Base-by-base conservation (phyloP, 208 protist genomes). In the Trypanosoma rangeli region DNA sequence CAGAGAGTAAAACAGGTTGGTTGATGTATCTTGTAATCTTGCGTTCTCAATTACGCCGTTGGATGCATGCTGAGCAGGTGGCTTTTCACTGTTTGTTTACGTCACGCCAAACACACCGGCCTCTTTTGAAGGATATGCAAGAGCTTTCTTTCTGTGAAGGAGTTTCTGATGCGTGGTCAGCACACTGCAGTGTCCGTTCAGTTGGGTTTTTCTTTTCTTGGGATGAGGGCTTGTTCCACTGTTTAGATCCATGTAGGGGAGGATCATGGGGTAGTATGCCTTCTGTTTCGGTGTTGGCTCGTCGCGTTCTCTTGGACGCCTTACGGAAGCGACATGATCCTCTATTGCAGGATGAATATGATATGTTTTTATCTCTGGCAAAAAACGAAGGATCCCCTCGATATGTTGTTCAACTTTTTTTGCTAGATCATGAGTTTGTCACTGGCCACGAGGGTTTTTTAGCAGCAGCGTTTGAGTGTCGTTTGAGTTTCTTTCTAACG, bases 321-420 rank as follows among this genome's bases (percentile, higher is more conserved):
- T 82, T 94, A 75, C 46, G 64, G 13, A 79, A 78, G 26, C 54
- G 55, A 24, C 79, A 93, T 73, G 67, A 54, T 20, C 39, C 69
- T n/a, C 42, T 92, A 9, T 72, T 70, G 0, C 62, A 73, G 0
- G 80, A 86, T 20, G 79, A 86, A 28, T 73, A 75, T 48, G 62
- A 87, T 16, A 78, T 74, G 10, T 93, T 85, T 70, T 15, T 93
- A 56, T 74, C 67, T 20, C 48, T 74, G 2, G 72, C 69, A 54
- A 64, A 67, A 9, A 46, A 46, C 42, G 57, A 24, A 31, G 16
- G 37, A 5, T 68, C 15, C n/a, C 58, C 48, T 22, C 53, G 78
- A n/a, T 83, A 85, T 26, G 35, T 93, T 24, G 69, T 93, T 64
- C 90, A 93, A 72, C 84, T 89, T 49, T 90, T 95, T 53, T 76